phyloP scores from a whole-genome alignment of 768 basidiomycete genomes.

The Trametes coccinea region DNA sequence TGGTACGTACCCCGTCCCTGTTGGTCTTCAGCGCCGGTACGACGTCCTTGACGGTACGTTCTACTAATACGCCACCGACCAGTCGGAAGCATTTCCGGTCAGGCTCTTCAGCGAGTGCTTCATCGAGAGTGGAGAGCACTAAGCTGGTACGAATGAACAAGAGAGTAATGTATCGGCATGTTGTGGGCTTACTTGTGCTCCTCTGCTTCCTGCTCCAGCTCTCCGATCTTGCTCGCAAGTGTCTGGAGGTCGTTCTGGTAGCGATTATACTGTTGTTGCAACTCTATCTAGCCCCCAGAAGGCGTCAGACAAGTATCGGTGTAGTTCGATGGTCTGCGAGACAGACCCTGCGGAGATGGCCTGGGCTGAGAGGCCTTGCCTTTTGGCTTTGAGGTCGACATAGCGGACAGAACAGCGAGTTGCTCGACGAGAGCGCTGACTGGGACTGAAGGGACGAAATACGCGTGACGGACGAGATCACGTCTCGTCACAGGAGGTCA shows the following conservation, averaged over 20 bases:
- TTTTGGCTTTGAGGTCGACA: conserved; percentile 62
- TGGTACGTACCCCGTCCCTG: conserved; percentile 69
- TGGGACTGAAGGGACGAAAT: no score
- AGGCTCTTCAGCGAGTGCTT: conserved; percentile 80
- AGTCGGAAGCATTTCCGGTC: conserved; percentile 94
- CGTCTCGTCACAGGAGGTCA: conserved; percentile 4
- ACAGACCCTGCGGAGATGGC: conserved; percentile 71
- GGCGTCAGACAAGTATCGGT: not conserved
- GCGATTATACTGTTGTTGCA: conserved; percentile 78
- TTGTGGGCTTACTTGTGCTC: conserved; percentile 76
- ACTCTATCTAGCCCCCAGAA: conserved; percentile 58
- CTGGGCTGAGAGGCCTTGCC: conserved; percentile 55
- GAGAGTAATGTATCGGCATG: not conserved
- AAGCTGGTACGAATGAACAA: conserved; percentile 50
- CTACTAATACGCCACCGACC: conserved; percentile 93
- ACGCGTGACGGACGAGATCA: conserved; percentile 1
- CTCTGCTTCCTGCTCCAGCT: conserved; percentile 93
- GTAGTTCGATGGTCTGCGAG: not conserved
- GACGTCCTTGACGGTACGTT: conserved; percentile 94
- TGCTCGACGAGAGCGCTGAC: no score
- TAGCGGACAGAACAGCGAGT: conserved; percentile 34
- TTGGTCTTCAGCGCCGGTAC: conserved; percentile 90
- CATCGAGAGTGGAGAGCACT: conserved; percentile 84
- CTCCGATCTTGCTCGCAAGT: conserved; percentile 93
- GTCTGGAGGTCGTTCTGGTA: conserved; percentile 88